phyloP scores from a whole-genome alignment of 495 filamentous ascomycete species.

The Penicillium nucicola region DNA sequence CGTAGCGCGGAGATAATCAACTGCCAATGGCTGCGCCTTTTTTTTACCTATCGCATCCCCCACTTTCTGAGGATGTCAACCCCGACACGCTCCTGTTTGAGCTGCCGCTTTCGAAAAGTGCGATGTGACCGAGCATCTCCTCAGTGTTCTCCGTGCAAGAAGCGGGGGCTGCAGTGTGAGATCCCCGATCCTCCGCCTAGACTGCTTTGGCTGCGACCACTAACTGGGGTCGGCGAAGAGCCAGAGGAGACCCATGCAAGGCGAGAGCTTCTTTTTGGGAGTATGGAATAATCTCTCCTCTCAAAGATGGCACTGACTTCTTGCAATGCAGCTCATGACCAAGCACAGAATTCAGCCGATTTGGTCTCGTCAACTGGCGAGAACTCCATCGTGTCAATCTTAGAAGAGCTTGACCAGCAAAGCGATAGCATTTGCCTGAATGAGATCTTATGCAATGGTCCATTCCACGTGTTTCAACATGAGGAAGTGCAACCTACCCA shows the following conservation, averaged over 20 bases:
- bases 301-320: no score
- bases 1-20: not conserved
- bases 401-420: not conserved
- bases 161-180: not conserved
- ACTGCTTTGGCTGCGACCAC: not conserved
- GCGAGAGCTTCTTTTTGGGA: not conserved
- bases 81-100: not conserved
- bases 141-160: conserved; percentile 3
- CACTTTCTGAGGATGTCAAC: no score
- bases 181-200: not conserved
- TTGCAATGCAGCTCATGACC: not conserved
- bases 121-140: not conserved
- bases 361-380: not conserved
- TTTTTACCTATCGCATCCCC: no score
- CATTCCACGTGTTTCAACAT: not conserved
- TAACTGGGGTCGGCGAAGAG: not conserved
- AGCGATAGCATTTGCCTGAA: not conserved
- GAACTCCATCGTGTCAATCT: not conserved
- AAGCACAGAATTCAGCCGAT: not conserved
- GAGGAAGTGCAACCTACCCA: not conserved
- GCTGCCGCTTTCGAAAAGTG: not conserved
- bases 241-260: not conserved
- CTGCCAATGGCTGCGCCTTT: not conserved
- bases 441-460: not conserved
- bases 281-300: not conserved